Evolutionary conservation across 1,284 basidiomycete species (phyloP), one percentile per base, ranked within the genome.

Genomic region (Clitocybe nebularis): DNA sequence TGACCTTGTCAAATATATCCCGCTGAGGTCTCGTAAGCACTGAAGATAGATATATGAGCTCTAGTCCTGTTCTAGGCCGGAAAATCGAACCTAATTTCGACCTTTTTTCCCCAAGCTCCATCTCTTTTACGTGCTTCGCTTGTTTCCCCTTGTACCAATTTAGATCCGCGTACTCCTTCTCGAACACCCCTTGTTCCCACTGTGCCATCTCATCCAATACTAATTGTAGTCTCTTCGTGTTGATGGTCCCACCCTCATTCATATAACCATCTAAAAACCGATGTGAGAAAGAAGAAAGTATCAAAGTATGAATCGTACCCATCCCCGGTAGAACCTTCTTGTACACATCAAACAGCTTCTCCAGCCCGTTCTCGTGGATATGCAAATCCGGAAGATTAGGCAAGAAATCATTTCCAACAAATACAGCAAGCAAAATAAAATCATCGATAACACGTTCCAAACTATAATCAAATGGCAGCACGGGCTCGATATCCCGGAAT

Each of bases 361-460:
- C 92, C 52, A 99, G 64, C 3, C 92, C 95, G 56, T 97, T 96
- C 66, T 97, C 92, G 59, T 98, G 94, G 62, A 99, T 99, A 61
- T 99, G 96, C 29, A 99, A 64, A 61, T 96, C 93, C 4, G 95
- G 96, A 40, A 99, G 68, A 68, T 99, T 92, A 5, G 95, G 95
- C 53, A 99, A 67, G 67, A 98, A 98, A 69, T 98, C 94, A 62
- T 98, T 99, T 23, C 94, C 95, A 40, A 98, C 85, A 57, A 99
- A 98, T 36, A 97, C 91, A 35, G 93, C 91, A 54, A 99, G 81
- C 10, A 99, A 73, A 56, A 99, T 90, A 65, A 98, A 98, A 67
- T 99, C 95, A 65, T 99, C 95, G 59, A 99, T 96, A 63, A 99
- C 78, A 23, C 89, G 81, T 63, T 99, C 95, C 44, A 98, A 77